Percentiles rank a stretch among this genome's conserved stretches.
Conservation (phyloP, 352 stramenopile genomes). For the Pythium sukuiense region DNA sequence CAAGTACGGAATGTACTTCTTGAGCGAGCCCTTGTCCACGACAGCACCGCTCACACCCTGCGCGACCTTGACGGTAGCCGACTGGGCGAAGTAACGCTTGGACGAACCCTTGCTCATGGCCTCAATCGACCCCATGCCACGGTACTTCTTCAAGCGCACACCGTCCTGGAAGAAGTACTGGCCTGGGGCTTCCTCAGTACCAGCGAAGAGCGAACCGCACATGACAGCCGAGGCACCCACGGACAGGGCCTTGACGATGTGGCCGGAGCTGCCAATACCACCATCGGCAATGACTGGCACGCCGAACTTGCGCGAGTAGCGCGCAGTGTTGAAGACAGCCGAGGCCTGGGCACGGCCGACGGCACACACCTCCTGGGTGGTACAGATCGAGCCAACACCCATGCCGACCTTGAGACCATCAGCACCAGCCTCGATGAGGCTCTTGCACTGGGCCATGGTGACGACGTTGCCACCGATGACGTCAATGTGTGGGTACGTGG, state of each 20-base stretch:
- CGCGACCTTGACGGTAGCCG: slow-evolving; percentile 96
- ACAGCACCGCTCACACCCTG: slow-evolving; percentile 99
- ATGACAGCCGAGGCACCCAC: slow-evolving; percentile 98
- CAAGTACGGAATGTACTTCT: slow-evolving; percentile 99
- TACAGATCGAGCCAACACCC: slow-evolving; percentile 99
- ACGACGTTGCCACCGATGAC: slow-evolving; percentile 99
- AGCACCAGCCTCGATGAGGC: slow-evolving; percentile 98
- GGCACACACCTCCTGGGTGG: slow-evolving; percentile 99
- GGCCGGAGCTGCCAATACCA: slow-evolving; percentile 97
- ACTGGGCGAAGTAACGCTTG: slow-evolving; percentile 91
- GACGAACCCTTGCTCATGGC: slow-evolving; percentile 97
- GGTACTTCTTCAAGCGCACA: slow-evolving; percentile 99
- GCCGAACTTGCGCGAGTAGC: slow-evolving; percentile 95
- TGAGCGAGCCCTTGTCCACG: slow-evolving; percentile 99
- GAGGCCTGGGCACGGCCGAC: slow-evolving; percentile 98
- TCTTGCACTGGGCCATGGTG: slow-evolving; percentile 96
- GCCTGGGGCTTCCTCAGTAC: slow-evolving; percentile 98
- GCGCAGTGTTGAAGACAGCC: slow-evolving; percentile 98
- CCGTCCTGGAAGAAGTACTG: slow-evolving; percentile 99
- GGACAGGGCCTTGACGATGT: slow-evolving; percentile 98
- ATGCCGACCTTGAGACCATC: slow-evolving; percentile 99
- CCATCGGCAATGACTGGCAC: slow-evolving; percentile 99
- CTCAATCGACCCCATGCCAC: slow-evolving; percentile 99
- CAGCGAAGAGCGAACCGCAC: slow-evolving; percentile 99
- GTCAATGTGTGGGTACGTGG: slow-evolving; percentile 93